Base-by-base conservation (phyloP, 225 moss, liverwort and hornwort species). In the Polytrichum commune region DNA sequence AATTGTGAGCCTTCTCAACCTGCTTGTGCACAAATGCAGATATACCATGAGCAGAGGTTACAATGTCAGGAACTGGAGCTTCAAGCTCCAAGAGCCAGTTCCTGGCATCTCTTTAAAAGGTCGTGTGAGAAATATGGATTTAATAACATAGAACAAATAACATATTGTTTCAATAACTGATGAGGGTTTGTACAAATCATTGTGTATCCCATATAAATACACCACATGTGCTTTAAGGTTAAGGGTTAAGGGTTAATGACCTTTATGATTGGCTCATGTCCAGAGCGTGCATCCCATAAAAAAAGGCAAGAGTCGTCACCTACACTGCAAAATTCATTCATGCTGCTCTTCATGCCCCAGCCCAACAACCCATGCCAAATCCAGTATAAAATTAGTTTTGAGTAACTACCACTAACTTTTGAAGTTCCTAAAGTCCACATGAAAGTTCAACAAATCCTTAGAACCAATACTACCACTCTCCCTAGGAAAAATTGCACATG, bases 271-370 rank as follows among this genome's bases (percentile, higher is more conserved):
- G 96, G 96, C 58, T 86, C 73, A 29, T 69, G 68, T 68, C 88
- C 83, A 69, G 81, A 53, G 65, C 96, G 91, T 66, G 92, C 93
- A 84, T 96, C 96, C 96, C 96, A 96, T 62, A 96, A 67, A 25
- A 96, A 85, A 69, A 96, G 92, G 63, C 90, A 84, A 73, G 93
- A 89, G 79, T 96, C 96, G 77, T 96, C 96, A 57, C 96, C 96
- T 61, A 96, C 96, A 71, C 96, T 96, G 88, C 96, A 96, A 70
- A 96, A 96, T 75, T 96, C 96, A 72, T 93, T 88, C 69, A 86
- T 88, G 75, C 93, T 96, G 95, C 68, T 75, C 79, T 87, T 72
- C 72, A 67, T 5, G 18, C 64, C 77, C 27, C 77, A 76, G 46
- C 18, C 74, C 69, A 65, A 16, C 16, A 46, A 62, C 20, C 62